A percentile compares a stretch with the other conserved stretches of the same genome.
Evolutionary conservation across 768 basidiomycete species (phyloP).

Genomic region (Kwoniella heveanensis): DNA sequence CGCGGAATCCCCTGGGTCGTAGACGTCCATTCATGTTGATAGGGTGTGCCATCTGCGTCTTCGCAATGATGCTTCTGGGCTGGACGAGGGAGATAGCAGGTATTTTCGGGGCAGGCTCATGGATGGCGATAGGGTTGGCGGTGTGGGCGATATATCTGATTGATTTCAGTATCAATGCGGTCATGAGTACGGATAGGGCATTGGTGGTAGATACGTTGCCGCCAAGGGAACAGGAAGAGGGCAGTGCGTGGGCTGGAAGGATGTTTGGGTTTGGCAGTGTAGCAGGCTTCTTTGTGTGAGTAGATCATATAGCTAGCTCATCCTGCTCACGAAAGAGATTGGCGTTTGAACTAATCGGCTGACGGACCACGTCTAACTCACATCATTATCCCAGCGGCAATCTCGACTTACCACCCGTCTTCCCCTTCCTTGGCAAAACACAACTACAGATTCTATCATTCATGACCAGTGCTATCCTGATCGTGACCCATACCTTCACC

Average conservation of each 20-base stretch:
- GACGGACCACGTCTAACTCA: not conserved
- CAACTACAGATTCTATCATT: slow-evolving; percentile 81
- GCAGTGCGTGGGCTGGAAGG: slow-evolving; percentile 93
- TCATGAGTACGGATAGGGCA: slow-evolving; percentile 87
- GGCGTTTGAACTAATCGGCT: too few relatives aligned
- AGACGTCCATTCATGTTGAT: slow-evolving; percentile 81
- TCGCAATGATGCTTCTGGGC: slow-evolving; percentile 78
- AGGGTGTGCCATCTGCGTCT: slow-evolving; percentile 67
- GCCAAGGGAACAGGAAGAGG: slow-evolving; percentile 71
- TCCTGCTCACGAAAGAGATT: too few relatives aligned
- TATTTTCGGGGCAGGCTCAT: slow-evolving; percentile 54
- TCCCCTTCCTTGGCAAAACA: slow-evolving; percentile 75
- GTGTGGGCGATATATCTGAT: slow-evolving; percentile 69
- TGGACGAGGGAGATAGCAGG: slow-evolving; percentile 72
- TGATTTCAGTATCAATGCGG: slow-evolving; percentile 65
- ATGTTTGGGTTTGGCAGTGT: slow-evolving; percentile 87
- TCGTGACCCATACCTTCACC: slow-evolving; percentile 68
- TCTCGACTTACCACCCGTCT: slow-evolving; percentile 67
- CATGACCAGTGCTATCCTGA: slow-evolving; percentile 69
- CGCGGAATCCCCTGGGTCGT: slow-evolving; percentile 78
- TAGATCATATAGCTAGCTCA: too few relatives aligned
- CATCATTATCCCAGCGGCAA: slow-evolving; percentile 65
- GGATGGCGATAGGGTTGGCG: slow-evolving; percentile 74
- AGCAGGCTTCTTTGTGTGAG: slow-evolving; percentile 83
- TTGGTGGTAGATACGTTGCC: slow-evolving; percentile 84